A percentile compares a stretch with the other conserved stretches of the same genome.
Conservation (phyloP, 306 rosid species). For the Lathyrus sativus region DNA sequence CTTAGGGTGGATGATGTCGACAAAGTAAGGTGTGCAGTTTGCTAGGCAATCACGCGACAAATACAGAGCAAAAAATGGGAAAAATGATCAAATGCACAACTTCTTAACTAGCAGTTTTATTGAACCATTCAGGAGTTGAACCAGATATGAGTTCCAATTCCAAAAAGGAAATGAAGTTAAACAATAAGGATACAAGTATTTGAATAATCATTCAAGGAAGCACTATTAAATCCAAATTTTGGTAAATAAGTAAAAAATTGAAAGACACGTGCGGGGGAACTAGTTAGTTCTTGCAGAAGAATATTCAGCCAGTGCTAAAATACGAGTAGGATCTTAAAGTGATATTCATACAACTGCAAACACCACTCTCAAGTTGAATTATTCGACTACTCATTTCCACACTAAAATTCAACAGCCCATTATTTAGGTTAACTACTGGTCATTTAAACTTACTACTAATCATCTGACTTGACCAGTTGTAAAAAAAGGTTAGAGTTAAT, state of each 20-base stretch:
- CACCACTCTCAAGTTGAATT: constrained; percentile 13
- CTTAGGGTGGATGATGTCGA: not conserved
- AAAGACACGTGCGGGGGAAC: constrained; percentile 1
- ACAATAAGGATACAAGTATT: constrained; percentile 17
- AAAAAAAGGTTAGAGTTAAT: not conserved
- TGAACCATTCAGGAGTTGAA: constrained; percentile 28
- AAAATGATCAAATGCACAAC: constrained; percentile 1
- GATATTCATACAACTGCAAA: constrained; percentile 18
- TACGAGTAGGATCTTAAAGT: not conserved
- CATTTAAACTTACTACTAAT: constrained; percentile 11
- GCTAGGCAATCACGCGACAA: not conserved
- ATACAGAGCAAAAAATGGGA: not conserved
- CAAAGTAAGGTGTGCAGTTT: not conserved
- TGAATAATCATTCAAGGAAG: constrained; percentile 1
- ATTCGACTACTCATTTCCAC: constrained; percentile 1
- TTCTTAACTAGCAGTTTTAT: not conserved
- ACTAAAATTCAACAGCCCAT: not conserved
- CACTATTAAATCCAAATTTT: not conserved
- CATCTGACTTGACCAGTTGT: constrained; percentile 19
- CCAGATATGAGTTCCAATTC: constrained; percentile 17
- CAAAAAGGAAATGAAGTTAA: constrained; percentile 1
- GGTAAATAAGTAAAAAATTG: not conserved
- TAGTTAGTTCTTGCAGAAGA: constrained; percentile 21
- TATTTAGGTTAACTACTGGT: constrained; percentile 5
- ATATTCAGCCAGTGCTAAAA: not conserved